Evolutionary conservation across 345 rosid genomes (phyloP), one percentile per base, ranked within the genome.

Genomic region (Hypericum androsaemum): DNA sequence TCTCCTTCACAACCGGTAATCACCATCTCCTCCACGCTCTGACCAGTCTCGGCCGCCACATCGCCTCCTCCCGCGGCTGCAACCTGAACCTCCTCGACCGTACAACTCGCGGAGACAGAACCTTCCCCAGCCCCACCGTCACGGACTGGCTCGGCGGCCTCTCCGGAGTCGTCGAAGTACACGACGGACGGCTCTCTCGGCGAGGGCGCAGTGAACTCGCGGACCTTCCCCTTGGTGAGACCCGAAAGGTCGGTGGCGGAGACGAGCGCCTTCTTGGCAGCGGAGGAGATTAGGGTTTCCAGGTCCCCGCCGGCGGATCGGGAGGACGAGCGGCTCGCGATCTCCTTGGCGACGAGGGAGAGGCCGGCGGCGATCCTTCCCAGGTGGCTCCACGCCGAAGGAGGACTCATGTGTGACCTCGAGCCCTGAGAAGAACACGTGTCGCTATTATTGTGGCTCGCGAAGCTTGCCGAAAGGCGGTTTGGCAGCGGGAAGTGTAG

Each of bases 241-340:
- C 95, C 94, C n/a, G 84, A 64, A 10, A 88, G 41, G 58, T 92
- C 95, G 56, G 95, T 83, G 66, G 82, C 88, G 12, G 90, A 69
- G 28, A 85, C 77, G 7, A 92, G 39, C 41, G 73, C 87, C 13
- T 70, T 78, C 64, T 80, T 92, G 41, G 82, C 76, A 0, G 86
- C 60, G 14, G 84, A 79, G 10, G 73, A 40, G 8, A 84, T 55
- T 51, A 86, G 73, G 53, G 76, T 74, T 65, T 76, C 74, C 41
- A 85, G 54, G 64, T 82, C 89, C 46, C 82, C 85, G 4, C 58
- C 62, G 10, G 74, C 70, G 41, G 80, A 7, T 63, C 67, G 53
- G 75, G 17, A 52, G 74, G 65, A 73, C 7, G 97, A 81, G 8
- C 81, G 83, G 12, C 74, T 77, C 22, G 43, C 77, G 59, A 81